Base-by-base conservation (phyloP, 768 basidiomycete species). In the Tylopilus sp. region DNA sequence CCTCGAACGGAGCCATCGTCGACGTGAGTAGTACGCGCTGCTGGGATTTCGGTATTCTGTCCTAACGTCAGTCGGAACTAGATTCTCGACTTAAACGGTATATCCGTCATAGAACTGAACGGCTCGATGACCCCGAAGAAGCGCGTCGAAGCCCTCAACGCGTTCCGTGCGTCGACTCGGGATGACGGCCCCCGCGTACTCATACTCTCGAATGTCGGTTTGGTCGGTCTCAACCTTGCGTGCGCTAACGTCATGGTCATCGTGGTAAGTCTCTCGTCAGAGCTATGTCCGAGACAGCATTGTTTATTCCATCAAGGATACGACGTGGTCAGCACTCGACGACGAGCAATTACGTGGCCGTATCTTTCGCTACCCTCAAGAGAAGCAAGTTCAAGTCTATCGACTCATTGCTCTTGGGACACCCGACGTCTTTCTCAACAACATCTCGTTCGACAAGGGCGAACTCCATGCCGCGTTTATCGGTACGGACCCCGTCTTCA, bases 371-470 rank as follows among this genome's bases (percentile, higher is more conserved):
- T 48, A 21, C 26, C 47, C 47, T 3, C 36, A 48, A 9, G 1
- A 21, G 1, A 48, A 47, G 10, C 45, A 47, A 14, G 66, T 68
- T 0, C 45, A 47, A 3, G 26, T 67, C 5, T 66, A 66, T 26
- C 45, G 54, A 0, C 30, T 64, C 0, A 55, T 68, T 10, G 54
- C 55, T 0, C 24, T 50, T 0, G 22, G 44, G 0, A 64, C 64
- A 0, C 33, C 34, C 1, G 34, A 47, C 34, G 34, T 47, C 4
- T 47, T 47, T n/a, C 25, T 47, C 9, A 47, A 65, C 45, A 65
- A 64, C n/a, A 59, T 67, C 1, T 55, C 55, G 0, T 65, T 68
- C 33, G 48, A 47, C 19, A 62, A 62, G 5, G 53, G 58, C 1
- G 11, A 48, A 6, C 2, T 60, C 0, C 53, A 57, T 6, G 0